Percentiles rank a stretch among this genome's conserved stretches.
Conservation (phyloP, 23 red algal species). For the Gracilaria vermiculophylla region DNA sequence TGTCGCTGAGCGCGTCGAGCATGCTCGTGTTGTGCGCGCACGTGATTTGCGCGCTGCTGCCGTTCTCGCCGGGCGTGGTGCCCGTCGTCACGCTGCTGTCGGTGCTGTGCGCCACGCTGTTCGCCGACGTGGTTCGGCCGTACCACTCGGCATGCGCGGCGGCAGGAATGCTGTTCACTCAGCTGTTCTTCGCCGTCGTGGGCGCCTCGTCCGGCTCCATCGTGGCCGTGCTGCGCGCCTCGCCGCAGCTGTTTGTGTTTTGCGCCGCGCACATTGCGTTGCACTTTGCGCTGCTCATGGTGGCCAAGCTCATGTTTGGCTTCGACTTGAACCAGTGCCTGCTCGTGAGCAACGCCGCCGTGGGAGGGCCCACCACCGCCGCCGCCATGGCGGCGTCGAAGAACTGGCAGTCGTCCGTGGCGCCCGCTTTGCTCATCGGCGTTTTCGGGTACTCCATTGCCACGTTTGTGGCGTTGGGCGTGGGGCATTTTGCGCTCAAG, state of each 20-base stretch:
- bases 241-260: conserved; percentile 69
- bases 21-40: not conserved
- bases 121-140: conserved; percentile 30
- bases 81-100: conserved; percentile 58
- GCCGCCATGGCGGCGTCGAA: conserved; percentile 79
- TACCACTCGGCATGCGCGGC: conserved; percentile 23
- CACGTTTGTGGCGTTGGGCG: conserved; percentile 63
- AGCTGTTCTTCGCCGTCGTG: conserved; percentile 84
- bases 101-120: conserved; percentile 62
- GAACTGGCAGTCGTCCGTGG: conserved; percentile 53
- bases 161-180: conserved; percentile 70
- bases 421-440: conserved; percentile 78
- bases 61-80: conserved; percentile 27
- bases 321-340: conserved; percentile 44
- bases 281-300: conserved; percentile 62
- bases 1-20: not conserved
- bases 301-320: not conserved
- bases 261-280: conserved; percentile 65
- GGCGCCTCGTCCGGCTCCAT: conserved; percentile 69
- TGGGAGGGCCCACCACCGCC: conserved; percentile 87
- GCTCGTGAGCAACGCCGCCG: conserved; percentile 80
- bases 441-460: conserved; percentile 83
- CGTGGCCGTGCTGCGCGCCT: conserved; percentile 39
- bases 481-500: conserved; percentile 38
- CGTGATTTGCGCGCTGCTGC: not conserved